Evolutionary conservation across 2,329 filamentous ascomycete species (phyloP).

Genomic region (Ceratocystis alfenasii): DNA sequence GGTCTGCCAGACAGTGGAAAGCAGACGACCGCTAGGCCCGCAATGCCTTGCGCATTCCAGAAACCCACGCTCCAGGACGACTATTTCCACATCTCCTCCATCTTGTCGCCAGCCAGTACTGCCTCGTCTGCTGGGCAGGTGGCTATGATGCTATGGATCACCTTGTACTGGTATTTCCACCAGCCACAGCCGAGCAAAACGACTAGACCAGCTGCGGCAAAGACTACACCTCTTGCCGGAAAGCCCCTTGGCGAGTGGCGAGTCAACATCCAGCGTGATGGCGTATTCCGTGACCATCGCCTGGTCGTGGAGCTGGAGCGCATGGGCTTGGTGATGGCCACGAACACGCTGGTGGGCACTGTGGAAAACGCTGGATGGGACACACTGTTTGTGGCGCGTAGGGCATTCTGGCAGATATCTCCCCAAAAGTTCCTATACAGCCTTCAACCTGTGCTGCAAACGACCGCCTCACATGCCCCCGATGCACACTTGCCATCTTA

Average conservation of each 20-base stretch:
- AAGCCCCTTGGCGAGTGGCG: constrained; percentile 77
- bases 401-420: constrained; percentile 86
- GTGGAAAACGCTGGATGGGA: constrained; percentile 56
- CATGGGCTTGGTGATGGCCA: constrained; percentile 72
- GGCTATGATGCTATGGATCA: constrained; percentile 93
- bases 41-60: constrained; percentile 39
- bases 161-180: constrained; percentile 96
- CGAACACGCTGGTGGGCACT: constrained; percentile 60
- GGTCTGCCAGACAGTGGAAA: neutral
- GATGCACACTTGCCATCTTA: constrained; percentile 80
- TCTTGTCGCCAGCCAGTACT: constrained; percentile 66
- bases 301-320: constrained; percentile 82
- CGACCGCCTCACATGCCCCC: constrained; percentile 63
- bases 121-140: constrained; percentile 83
- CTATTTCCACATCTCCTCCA: constrained; percentile 80
- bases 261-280: constrained; percentile 72
- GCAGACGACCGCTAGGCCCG: neutral
- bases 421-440: constrained; percentile 72
- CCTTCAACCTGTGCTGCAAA: constrained; percentile 32
- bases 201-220: constrained; percentile 46
- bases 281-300: constrained; percentile 74
- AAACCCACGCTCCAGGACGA: constrained; percentile 67
- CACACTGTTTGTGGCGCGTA: constrained; percentile 68
- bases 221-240: constrained; percentile 54
- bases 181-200: constrained; percentile 59